phyloP scores from a whole-genome alignment of 2,329 filamentous ascomycete genomes.

The Xylaria digitata region DNA sequence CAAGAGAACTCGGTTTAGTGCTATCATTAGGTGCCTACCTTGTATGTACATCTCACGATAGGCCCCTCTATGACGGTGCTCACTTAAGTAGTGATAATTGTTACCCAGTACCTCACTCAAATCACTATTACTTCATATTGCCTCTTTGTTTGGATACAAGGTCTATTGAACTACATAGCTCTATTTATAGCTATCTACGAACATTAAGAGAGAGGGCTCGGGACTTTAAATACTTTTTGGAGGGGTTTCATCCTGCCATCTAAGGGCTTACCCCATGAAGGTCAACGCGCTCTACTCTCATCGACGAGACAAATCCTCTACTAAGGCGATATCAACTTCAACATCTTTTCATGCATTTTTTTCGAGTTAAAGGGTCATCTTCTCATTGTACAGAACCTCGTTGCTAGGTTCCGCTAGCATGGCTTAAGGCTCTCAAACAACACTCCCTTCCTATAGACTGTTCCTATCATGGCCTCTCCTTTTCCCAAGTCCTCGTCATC shows the following conservation, averaged over 20 bases:
- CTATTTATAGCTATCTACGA: neutral
- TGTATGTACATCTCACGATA: neutral
- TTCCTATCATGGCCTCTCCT: conserved; percentile 63
- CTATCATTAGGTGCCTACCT: too few species aligned
- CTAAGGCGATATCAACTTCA: neutral
- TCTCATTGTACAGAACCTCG: conserved; percentile 1
- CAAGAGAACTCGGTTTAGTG: too few species aligned
- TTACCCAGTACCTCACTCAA: neutral
- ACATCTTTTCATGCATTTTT: neutral
- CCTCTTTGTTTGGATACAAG: neutral
- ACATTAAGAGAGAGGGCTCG: neutral
- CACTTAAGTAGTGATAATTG: neutral
- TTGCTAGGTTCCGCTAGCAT: conserved; percentile 30
- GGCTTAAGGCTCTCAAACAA: conserved; percentile 15
- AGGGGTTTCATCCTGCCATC: too few species aligned
- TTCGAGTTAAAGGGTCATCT: neutral
- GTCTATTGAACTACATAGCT: neutral
- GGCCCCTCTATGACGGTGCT: neutral
- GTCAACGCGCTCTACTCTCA: neutral
- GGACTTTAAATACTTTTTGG: too few species aligned
- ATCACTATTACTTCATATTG: neutral
- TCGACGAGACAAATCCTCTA: neutral
- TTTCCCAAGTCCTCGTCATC: conserved; percentile 79
- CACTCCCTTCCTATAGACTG: neutral
- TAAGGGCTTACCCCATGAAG: neutral